A percentile compares a stretch with the other conserved stretches of the same genome.
These are phyloP conservation scores for Didymella arachidicola DNA, from an alignment of 2,329 filamentous ascomycete genomes.

Conservation along the genomic window DNA sequence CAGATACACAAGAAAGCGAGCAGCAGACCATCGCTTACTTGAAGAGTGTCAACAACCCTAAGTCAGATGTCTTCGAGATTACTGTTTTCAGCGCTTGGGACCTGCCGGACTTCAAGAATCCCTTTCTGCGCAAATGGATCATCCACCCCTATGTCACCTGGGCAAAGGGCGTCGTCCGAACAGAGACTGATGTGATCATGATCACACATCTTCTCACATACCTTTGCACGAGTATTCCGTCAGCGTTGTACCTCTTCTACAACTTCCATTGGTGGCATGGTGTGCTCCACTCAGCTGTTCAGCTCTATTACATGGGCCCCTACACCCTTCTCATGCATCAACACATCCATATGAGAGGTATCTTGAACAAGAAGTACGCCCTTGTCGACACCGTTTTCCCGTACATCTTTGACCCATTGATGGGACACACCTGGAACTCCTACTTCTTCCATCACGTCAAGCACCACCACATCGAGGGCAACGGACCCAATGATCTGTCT, in stretches of 20 bases:
- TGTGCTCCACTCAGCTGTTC: conserved; percentile 69
- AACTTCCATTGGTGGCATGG: conserved; percentile 74
- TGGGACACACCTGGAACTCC: conserved; percentile 85
- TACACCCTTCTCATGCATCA: conserved; percentile 87
- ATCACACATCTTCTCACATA: conserved; percentile 79
- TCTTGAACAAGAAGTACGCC: conserved; percentile 64
- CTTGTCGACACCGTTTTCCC: conserved; percentile 72
- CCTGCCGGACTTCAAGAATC: conserved; percentile 53
- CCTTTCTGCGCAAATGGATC: conserved; percentile 54
- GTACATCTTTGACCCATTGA: conserved; percentile 76
- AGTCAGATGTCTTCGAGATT: conserved; percentile 60
- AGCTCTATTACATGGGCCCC: conserved; percentile 72
- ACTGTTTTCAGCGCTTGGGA: conserved; percentile 64
- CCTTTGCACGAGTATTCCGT: conserved; percentile 72
- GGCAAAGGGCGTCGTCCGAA: conserved; percentile 66
- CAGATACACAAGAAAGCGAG: conserved; percentile 42
- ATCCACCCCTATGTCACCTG: conserved; percentile 67
- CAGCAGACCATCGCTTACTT: conserved; percentile 55
- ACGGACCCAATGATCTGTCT: conserved; percentile 77
- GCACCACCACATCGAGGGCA: conserved; percentile 83
- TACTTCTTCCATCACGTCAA: conserved; percentile 89
- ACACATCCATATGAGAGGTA: conserved; percentile 79
- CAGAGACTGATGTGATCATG: conserved; percentile 78
- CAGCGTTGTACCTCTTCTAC: conserved; percentile 69
- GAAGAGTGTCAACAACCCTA: conserved; percentile 59